phyloP scores from a whole-genome alignment of 768 basidiomycete species.

The Cystobasidium onofrii region DNA sequence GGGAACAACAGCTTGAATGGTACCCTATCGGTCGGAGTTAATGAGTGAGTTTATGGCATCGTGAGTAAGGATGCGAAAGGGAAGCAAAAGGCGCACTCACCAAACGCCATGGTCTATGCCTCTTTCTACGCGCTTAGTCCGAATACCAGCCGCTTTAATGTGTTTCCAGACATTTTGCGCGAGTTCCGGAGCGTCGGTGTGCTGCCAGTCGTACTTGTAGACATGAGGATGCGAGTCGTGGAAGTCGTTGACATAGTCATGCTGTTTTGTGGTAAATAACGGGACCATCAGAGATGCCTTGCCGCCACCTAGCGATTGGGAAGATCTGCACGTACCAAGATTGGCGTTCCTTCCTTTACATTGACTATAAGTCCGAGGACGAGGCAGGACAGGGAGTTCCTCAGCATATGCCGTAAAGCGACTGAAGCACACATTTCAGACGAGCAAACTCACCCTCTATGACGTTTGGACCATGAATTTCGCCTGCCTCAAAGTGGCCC shows the following conservation, averaged over 20 bases:
- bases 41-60: no score
- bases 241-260: slow-evolving; percentile 32
- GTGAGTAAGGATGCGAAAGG: no score
- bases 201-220: slow-evolving; percentile 27
- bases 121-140: not conserved
- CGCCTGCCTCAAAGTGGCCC: slow-evolving; percentile 25
- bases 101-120: slow-evolving; percentile 24
- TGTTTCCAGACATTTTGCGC: slow-evolving; percentile 3
- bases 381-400: no score
- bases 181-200: slow-evolving; percentile 5
- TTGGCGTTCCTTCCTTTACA: not conserved
- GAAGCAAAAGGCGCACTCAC: no score
- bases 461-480: slow-evolving; percentile 1
- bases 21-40: slow-evolving; percentile 16
- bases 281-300: no score
- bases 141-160: not conserved
- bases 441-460: slow-evolving; percentile 1
- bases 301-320: no score
- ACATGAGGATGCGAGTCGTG: slow-evolving; percentile 19
- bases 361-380: slow-evolving; percentile 6
- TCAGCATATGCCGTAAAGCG: no score
- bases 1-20: slow-evolving; percentile 24
- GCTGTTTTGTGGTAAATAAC: no score
- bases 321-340: not conserved
- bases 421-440: no score